Evolutionary conservation across 805 yeast genomes (phyloP), one percentile per base, ranked within the genome.

Genomic region (Vanderwaltozyma polyspora): DNA sequence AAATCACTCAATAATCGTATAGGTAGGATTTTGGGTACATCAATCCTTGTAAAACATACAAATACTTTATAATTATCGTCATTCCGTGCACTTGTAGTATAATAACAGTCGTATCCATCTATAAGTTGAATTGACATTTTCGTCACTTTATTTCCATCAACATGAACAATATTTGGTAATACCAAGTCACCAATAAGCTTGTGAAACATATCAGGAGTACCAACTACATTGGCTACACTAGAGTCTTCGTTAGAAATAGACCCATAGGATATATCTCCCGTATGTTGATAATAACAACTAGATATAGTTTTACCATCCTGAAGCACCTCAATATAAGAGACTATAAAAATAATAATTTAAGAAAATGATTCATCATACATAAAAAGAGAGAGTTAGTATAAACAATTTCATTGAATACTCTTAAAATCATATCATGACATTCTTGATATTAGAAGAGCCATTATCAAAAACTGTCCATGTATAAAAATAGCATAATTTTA

Each of bases 81-180:
- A n/a, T 30, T 19, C 2, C 22, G 22, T 14, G 21, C 28, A 13
- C 43, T 34, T 3, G 58, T 55, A 3, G 59, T 47, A 35, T 55
- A 54, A 38, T 52, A 55, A 35, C 59, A 55, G n/a, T 55, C 59
- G 32, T 37, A 55, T 5, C 52, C 59, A 32, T 55, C 59, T n/a
- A 74, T 40, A 25, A 54, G 33, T 25, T 48, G 41, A 25, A 41
- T 36, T 5, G 59, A 46, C n/a, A 54, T 44, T 31, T 55, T 55
- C 2, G 59, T 55, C 10, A 55, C 59, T 38, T 54, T 55, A 33
- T 55, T 55, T 6, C 60, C 60, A 21, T 41, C 43, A 10, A 51
- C 33, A 6, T 47, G 50, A 9, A 48, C 44, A 6, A 53, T 57
- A 36, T 52, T 54, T 14, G 57, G 59, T 16, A 54, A 27, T 11